Evolutionary conservation across 257 asterid species (phyloP), one percentile per base, ranked within the genome.

Genomic region (Gentiana macrophylla): DNA sequence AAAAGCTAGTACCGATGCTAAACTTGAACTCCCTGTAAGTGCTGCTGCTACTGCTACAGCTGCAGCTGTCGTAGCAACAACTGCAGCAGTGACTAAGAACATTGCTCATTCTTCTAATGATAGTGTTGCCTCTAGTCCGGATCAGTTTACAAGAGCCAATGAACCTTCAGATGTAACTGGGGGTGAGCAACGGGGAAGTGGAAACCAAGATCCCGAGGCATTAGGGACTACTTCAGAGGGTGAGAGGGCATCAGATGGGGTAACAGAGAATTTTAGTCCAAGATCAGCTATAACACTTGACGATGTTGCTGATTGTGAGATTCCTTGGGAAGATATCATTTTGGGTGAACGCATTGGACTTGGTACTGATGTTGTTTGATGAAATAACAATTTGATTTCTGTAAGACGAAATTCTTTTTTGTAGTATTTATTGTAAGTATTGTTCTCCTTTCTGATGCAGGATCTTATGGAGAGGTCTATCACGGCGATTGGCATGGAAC

Each of bases 401-500:
- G 24, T 24, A 24, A 24, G 24, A 24, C 0, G 24, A 24, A 24
- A 24, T 44, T 50, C 64, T 65, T 35, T 55, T 64, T 55, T 54
- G 24, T 61, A 59, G 60, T 7, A 9, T 9, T 37, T 9, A 51
- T 62, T 34, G 56, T 54, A 55, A 34, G 37, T 57, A 37, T 66
- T 55, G 62, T 66, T 51, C 5, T 68, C 70, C 48, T 32, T 49
- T 66, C 67, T 71, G 45, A 62, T 68, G 60, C 76, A 90, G 98
- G 98, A 70, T 91, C 96, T 65, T 91, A 91, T 53, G 98, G 98
- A 6, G 98, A 91, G 84, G 98, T 91, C 49, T 84, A 84, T 53
- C 96, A 80, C 63, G 98, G 96, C 50, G 98, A 91, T 56, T 91
- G 96, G 98, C 96, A 87, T 69, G 98, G 94, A 77, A 91, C 98